Evolutionary conservation across 202 grass and related monocot species (phyloP), one percentile per base, ranked within the genome.

Genomic region (Sporobolus alterniflorus): DNA sequence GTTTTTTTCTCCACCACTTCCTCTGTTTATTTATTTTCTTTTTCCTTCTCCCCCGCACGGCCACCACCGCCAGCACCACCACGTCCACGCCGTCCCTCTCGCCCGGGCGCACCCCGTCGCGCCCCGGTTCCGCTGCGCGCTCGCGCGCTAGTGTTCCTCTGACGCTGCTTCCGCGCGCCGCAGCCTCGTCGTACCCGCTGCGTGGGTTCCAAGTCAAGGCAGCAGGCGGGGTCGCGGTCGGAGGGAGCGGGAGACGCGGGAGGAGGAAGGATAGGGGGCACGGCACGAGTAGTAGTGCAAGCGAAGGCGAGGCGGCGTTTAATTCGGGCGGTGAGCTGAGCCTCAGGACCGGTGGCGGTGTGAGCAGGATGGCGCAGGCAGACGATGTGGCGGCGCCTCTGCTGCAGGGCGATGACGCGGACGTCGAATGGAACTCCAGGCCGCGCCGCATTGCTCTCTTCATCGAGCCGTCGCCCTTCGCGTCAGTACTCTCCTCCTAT

Each of bases 371-470:
- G 81, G 74, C 68, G 40, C 55, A 85, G 69, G 65, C 55, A 26
- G 84, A 82, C 29, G 69, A 79, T 50, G 82, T 71, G 78, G 64
- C 63, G 75, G 60, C 74, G 52, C 83, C 74, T 62, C 83, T 91
- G n/a, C 59, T 77, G 64, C 82, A 59, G 76, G 69, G 28, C 57
- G 80, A 84, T 41, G 75, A 87, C 34, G 57, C 76, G 24, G 76
- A 85, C 52, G 76, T 13, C 51, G 83, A 77, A 11, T 86, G 85
- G 80, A 73, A 64, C 87, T 86, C 79, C 28, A 67, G 65, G 67
- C 87, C 96, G 31, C 92, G 93, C 66, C 96, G 96, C 92, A 98
- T 98, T 93, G 96, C 69, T 29, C 92, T 98, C 69, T 98, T 98
- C 89, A 70, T 98, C 73, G 92, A 98, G 89, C 96, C 96, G 16